These are phyloP conservation scores for Cyclostephanos invisitatus DNA, from an alignment of 108 stramenopile species.

Conservation along the genomic window DNA sequence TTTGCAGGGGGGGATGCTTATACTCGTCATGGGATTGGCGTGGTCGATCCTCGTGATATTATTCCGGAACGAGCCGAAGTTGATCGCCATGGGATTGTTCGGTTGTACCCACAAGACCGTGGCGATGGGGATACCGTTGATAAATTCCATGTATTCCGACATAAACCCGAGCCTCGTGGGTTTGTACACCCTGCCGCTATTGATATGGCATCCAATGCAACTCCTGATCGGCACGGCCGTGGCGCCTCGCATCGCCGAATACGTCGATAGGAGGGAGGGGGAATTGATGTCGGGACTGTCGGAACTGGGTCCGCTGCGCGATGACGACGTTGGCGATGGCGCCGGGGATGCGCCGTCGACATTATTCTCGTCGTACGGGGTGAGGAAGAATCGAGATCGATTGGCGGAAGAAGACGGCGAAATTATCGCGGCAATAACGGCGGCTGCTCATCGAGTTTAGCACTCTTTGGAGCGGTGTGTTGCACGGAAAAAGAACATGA, in stretches of 20 bases:
- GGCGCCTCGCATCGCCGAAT: conserved; percentile 50
- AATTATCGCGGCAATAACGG: too few relatives aligned
- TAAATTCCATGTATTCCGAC: conserved; percentile 65
- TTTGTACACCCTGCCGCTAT: conserved; percentile 64
- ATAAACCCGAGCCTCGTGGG: conserved; percentile 38
- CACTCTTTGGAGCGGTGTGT: too few relatives aligned
- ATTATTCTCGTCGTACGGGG: too few relatives aligned
- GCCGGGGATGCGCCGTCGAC: too few relatives aligned
- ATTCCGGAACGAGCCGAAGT: conserved; percentile 49
- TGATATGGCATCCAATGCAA: conserved; percentile 81
- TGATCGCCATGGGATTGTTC: conserved; percentile 68
- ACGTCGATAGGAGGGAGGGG: conserved; percentile 49
- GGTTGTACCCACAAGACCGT: conserved; percentile 77
- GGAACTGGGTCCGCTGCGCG: neutral
- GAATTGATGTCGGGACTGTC: conserved; percentile 15
- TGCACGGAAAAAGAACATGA: too few relatives aligned
- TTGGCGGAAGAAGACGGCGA: too few relatives aligned
- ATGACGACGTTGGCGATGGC: neutral
- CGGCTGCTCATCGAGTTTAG: too few relatives aligned
- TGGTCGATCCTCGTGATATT: too few relatives aligned
- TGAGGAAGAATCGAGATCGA: too few relatives aligned
- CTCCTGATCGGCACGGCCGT: conserved; percentile 58
- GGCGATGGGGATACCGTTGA: conserved; percentile 74
- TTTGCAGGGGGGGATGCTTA: conserved; percentile 46
- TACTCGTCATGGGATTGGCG: conserved; percentile 50